Base-by-base conservation (phyloP, 2,329 filamentous ascomycete genomes). In the Fusarium sp. region DNA sequence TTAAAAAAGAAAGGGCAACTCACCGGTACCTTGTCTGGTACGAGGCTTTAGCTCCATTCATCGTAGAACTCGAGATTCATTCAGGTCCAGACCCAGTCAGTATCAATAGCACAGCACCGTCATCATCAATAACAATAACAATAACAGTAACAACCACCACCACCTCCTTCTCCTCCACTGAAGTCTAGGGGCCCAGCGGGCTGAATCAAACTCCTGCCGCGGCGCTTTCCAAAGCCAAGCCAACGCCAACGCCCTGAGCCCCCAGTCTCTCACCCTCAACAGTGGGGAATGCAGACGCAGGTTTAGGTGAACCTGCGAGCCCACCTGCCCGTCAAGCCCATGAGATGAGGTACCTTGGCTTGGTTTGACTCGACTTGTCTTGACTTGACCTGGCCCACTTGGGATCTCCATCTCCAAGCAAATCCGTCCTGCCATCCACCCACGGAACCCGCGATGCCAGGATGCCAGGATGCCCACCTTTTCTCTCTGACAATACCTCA, bases 181-280 rank as follows among this genome's bases (percentile, higher is more conserved):
- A 41, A 49, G 26, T 46, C 52, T 42, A 60, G 31, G 47, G 69
- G 42, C 64, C 55, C 62, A 54, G 69, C 62, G 64, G 59, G 57
- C 67, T 64, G 52, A 57, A 62, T 60, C 66, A 61, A 63, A 70
- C 57, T 63, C 71, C 66, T 60, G 69, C 61, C 58, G 57, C 57
- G 60, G 50, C 63, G 66, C 59, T 57, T 51, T 62, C 52, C 46
- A 63, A 73, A 65, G 70, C 69, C 58, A 62, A 47, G 57, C 47
- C 47, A 62, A 62, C 36, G 18, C 37, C 37, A 37, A 56, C 34
- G 44, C 52, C 52, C 47, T 62, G 59, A 31, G 31, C 28, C n/a
- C 59, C 58, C 57, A 37, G 51, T 55, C 30, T 36, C 45, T 53
- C 56, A 38, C 15, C 18, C 16, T 38, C 54, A 42, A 37, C 38